phyloP scores from a whole-genome alignment of 1,284 basidiomycete species.

The Papiliotrema nemorosa region DNA sequence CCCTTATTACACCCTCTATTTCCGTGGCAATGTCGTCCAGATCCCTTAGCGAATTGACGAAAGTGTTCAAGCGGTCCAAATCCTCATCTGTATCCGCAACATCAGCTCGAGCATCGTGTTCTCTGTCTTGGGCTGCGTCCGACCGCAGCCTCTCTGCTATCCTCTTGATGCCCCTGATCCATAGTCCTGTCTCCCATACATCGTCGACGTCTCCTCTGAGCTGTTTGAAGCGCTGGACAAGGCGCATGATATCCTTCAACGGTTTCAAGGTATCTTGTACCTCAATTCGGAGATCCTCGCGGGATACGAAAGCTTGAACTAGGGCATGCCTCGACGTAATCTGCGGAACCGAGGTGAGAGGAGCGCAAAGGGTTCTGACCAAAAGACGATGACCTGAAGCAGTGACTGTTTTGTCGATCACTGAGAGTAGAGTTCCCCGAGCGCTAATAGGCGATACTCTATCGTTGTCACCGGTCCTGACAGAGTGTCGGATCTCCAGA shows the following conservation, averaged over 20 bases:
- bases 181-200: constrained; percentile 40
- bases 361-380: constrained; percentile 50
- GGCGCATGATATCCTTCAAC: constrained; percentile 69
- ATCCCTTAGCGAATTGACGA: constrained; percentile 59
- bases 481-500: constrained; percentile 76
- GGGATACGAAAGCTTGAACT: constrained; percentile 68
- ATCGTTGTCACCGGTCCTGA: constrained; percentile 47
- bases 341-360: constrained; percentile 69
- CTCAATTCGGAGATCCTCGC: constrained; percentile 67
- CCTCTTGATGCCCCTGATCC: constrained; percentile 31
- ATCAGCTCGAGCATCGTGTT: constrained; percentile 53
- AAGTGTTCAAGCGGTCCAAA: constrained; percentile 38
- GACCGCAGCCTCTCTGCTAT: constrained; percentile 21
- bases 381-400: constrained; percentile 75
- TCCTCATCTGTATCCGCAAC: background rate
- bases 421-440: constrained; percentile 62
- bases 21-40: constrained; percentile 59
- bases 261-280: constrained; percentile 59
- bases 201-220: constrained; percentile 64
- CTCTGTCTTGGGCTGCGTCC: constrained; percentile 5
- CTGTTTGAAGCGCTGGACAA: constrained; percentile 73
- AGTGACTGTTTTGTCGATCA: constrained; percentile 74
- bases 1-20: constrained; percentile 61
- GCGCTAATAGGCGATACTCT: constrained; percentile 7
- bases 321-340: constrained; percentile 73